Evolutionary conservation across 2,329 filamentous ascomycete genomes (phyloP), one percentile per base, ranked within the genome.

Genomic region (Verticillium zaregamsianum): DNA sequence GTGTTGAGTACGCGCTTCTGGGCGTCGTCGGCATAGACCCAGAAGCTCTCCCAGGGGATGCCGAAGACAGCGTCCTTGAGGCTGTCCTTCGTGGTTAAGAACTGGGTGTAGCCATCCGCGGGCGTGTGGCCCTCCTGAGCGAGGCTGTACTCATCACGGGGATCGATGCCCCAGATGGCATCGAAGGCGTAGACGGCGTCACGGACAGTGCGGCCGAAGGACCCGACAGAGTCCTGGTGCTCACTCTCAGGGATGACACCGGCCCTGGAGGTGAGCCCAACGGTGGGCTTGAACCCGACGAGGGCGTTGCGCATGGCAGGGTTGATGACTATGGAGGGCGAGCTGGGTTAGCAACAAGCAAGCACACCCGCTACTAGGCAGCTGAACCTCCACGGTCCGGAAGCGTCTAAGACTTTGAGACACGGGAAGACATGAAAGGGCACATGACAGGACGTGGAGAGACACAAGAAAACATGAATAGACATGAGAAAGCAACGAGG

Each of bases 211-310:
- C 84, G 83, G 0, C 83, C 88, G 68, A 93, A 86, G 0, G 82
- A 78, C 2, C 90, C 90, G 0, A 92, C 83, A 0, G 84, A 87
- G 68, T 93, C 90, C 67, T 90, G 87, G 67, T 90, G 85, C 61
- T 83, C 76, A 12, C 81, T 84, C 68, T 90, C 88, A 0, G 90
- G 90, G 37, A 93, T 81, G 32, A 88, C 82, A 20, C 74, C 40
- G 23, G 76, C 79, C 17, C 88, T 78, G 9, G 89, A 91, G 0
- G 88, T 91, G 58, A 91, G 73, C 0, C 90, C 90, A 6, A 92
- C 87, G 1, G 89, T 92, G 1, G 90, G 89, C 74, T 92, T 93
- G 71, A 93, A 83, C 3, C 90, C 90, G 2, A 92, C 88, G 2
- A 93, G 70, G 2, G 80, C 82, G 69, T 90, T 91, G 5, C 88